Base-by-base conservation (phyloP, 73 alveolate genomes). In the Breviolum minutum region DNA sequence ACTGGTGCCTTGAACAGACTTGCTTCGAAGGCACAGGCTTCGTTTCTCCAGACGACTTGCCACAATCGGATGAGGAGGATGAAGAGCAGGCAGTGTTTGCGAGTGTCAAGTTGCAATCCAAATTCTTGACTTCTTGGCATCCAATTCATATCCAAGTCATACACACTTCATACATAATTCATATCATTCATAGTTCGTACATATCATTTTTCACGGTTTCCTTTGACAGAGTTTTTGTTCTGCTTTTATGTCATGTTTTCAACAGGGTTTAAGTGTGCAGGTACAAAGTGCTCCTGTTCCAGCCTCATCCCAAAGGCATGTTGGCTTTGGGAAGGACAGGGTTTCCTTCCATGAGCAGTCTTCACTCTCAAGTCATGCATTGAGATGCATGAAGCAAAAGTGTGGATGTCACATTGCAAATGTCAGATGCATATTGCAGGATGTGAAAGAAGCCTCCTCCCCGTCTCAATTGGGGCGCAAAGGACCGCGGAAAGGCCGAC, bases 221-320 rank as follows among this genome's bases (percentile, higher is more conserved):
- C n/a, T n/a, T n/a, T n/a, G n/a, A n/a, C n/a, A n/a, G n/a, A n/a
- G n/a, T n/a, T n/a, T n/a, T n/a, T n/a, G n/a, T n/a, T n/a, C n/a
- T n/a, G n/a, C n/a, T n/a, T n/a, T n/a, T n/a, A n/a, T n/a, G n/a
- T n/a, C n/a, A n/a, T n/a, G n/a, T n/a, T n/a, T n/a, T n/a, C n/a
- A n/a, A n/a, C n/a, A n/a, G 27, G 82, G n/a, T 71, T 71, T 12
- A 32, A 6, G 68, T 80, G 87, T 80, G 68, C 88, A 80, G 88
- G 88, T 40, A 27, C 88, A 80, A 30, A 32, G 8, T 30, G 88
- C 61, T 13, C 66, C 66, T 32, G 63, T 64, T 29, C 87, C 29
- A 80, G 66, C 88, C 68, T 80, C 88, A 30, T 80, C 88, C 88
- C 88, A 79, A 13, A 13, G 88, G 88, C 88, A 80, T 80, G 88